phyloP scores from a whole-genome alignment of 2,329 filamentous ascomycete species.

The Hortaea werneckii region DNA sequence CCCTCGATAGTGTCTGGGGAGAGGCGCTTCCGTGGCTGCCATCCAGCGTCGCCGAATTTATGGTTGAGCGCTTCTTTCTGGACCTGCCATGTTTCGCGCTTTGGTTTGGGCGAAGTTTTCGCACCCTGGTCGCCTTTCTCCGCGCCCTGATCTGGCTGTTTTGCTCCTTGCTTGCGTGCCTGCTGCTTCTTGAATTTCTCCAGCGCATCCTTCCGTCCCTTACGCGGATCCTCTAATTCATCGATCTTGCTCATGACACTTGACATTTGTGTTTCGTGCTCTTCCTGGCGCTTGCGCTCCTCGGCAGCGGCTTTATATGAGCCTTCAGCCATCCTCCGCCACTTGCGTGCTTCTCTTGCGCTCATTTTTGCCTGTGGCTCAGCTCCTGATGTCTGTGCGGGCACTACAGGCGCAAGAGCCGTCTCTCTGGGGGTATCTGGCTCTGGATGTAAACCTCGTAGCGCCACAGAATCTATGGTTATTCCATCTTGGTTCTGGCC shows the following conservation, averaged over 20 bases:
- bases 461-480: no score
- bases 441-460: no score
- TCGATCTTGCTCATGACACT: slow-evolving; percentile 14
- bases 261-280: slow-evolving; percentile 6
- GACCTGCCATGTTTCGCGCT: slow-evolving; percentile 53
- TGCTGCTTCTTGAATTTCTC: background rate
- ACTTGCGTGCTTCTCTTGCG: slow-evolving; percentile 5
- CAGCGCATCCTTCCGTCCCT: background rate
- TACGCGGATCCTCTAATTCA: slow-evolving; percentile 5
- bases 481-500: no score
- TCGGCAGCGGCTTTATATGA: slow-evolving; percentile 4
- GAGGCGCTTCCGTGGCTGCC: slow-evolving; percentile 74
- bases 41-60: slow-evolving; percentile 69
- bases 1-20: slow-evolving; percentile 89
- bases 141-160: no score
- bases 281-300: background rate
- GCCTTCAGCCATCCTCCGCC: slow-evolving; percentile 11
- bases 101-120: slow-evolving; percentile 1
- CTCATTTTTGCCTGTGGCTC: no score
- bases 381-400: no score
- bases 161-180: background rate
- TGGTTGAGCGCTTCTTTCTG: slow-evolving; percentile 65
- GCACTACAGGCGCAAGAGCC: no score
- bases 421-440: no score
- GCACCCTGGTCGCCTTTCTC: background rate